Evolutionary conservation across 768 basidiomycete genomes (phyloP).

Genomic region (Psilocybe cyanescens): DNA sequence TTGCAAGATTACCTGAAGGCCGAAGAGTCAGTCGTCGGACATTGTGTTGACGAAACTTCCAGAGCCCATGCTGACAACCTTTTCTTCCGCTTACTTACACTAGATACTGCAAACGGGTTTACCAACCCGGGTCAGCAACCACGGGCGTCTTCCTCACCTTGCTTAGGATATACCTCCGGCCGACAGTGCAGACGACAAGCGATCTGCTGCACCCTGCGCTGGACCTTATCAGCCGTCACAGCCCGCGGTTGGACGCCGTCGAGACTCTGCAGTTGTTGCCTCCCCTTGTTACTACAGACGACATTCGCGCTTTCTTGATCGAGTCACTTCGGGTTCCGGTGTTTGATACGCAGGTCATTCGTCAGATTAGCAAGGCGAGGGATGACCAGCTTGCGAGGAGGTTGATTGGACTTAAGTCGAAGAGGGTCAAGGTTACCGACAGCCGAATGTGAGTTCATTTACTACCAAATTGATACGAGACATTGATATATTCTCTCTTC

Average conservation of each 20-base stretch:
- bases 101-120: slow-evolving; percentile 90
- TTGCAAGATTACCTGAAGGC: slow-evolving; percentile 85
- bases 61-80: too few species aligned
- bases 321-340: slow-evolving; percentile 69
- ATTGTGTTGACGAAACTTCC: not conserved
- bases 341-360: slow-evolving; percentile 71
- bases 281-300: slow-evolving; percentile 83
- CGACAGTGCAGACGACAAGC: slow-evolving; percentile 50
- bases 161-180: slow-evolving; percentile 86
- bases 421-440: slow-evolving; percentile 88
- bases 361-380: slow-evolving; percentile 72
- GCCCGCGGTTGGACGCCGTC: slow-evolving; percentile 77
- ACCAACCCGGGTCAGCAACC: slow-evolving; percentile 59
- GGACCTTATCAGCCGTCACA: slow-evolving; percentile 85
- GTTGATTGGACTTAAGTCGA: slow-evolving; percentile 77
- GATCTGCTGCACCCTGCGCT: slow-evolving; percentile 82
- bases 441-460: slow-evolving; percentile 78
- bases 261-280: slow-evolving; percentile 88
- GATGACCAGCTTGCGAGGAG: slow-evolving; percentile 75
- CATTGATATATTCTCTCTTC: slow-evolving; percentile 7
- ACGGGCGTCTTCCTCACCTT: slow-evolving; percentile 80
- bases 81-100: slow-evolving; percentile 3
- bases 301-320: slow-evolving; percentile 78
- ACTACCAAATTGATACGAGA: not conserved
- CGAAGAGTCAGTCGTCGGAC: slow-evolving; percentile 68